Conservation (phyloP, 768 basidiomycete genomes). For the Podaxis mareebaensis region DNA sequence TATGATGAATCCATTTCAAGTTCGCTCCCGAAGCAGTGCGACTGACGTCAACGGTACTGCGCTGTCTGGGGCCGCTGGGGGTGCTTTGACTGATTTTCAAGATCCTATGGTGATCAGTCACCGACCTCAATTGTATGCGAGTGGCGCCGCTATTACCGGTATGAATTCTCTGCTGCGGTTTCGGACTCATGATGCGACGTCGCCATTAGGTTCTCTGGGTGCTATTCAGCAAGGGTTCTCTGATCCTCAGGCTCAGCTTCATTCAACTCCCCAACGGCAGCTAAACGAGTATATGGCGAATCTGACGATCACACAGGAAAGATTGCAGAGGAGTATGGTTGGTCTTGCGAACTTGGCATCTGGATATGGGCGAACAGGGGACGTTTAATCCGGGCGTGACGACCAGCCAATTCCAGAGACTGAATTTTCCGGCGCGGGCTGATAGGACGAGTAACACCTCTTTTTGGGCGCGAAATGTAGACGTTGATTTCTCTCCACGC, state of each 20-base stretch:
- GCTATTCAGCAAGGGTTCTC: not conserved
- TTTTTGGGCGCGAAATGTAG: not conserved
- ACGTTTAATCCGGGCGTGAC: not conserved
- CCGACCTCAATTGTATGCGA: not conserved
- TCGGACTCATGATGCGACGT: not conserved
- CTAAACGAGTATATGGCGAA: slow-evolving; percentile 5
- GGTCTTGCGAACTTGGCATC: not conserved
- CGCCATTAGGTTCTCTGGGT: not conserved
- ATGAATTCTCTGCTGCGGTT: not conserved
- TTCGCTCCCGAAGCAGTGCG: not conserved
- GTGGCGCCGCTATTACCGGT: not conserved
- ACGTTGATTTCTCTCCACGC: not conserved
- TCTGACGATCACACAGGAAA: not conserved
- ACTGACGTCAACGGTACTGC: slow-evolving; percentile 3
- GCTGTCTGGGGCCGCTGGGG: not conserved
- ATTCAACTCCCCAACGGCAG: not conserved
- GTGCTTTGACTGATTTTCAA: not conserved
- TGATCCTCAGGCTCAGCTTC: not conserved
- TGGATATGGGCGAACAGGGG: not conserved
- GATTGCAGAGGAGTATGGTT: slow-evolving; percentile 5
- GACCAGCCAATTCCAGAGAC: not conserved
- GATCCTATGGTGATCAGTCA: not conserved
- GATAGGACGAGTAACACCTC: not conserved
- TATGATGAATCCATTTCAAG: not conserved
- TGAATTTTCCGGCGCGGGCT: not conserved